Evolutionary conservation across 192 early-diverging fungal genomes (phyloP).

Genomic region (Lobosporangium transversale): DNA sequence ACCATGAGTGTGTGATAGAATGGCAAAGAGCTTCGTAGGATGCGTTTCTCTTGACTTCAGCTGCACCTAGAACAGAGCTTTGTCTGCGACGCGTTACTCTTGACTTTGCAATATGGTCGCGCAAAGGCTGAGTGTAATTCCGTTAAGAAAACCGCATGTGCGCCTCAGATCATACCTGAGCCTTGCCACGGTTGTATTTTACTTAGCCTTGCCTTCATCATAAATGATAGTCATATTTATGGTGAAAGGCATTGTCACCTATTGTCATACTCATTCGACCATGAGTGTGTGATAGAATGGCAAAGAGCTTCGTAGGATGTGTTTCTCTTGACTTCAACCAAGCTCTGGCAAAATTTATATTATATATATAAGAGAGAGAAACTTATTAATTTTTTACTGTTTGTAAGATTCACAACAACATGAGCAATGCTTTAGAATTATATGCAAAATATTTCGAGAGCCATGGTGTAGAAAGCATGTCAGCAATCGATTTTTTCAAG

Average conservation of each 20-base stretch:
- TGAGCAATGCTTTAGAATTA: not conserved
- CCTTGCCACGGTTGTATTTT: slow-evolving; percentile 8
- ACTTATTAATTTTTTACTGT: not conserved
- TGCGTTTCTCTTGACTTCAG: slow-evolving; percentile 28
- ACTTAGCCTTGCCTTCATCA: not conserved
- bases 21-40: slow-evolving; percentile 23
- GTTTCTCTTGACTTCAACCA: slow-evolving; percentile 26
- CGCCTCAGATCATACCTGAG: not conserved
- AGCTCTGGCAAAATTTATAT: slow-evolving; percentile 1
- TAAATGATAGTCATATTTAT: not conserved
- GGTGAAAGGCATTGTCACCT: slow-evolving; percentile 17
- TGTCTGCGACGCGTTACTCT: not conserved
- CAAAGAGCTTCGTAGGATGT: slow-evolving; percentile 24
- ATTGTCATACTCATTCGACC: slow-evolving; percentile 13
- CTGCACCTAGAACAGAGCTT: no score
- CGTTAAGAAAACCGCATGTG: not conserved
- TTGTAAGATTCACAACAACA: not conserved
- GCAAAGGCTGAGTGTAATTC: not conserved
- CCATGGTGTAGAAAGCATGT: not conserved
- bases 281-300: slow-evolving; percentile 4
- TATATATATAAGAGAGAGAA: not conserved
- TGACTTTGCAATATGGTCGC: not conserved
- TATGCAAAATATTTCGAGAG: not conserved
- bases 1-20: slow-evolving; percentile 8
- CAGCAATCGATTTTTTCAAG: not conserved